Percentiles rank a stretch among this genome's conserved stretches.
phyloP scores from a whole-genome alignment of 78 protist species.

The Pirum gemmata region DNA sequence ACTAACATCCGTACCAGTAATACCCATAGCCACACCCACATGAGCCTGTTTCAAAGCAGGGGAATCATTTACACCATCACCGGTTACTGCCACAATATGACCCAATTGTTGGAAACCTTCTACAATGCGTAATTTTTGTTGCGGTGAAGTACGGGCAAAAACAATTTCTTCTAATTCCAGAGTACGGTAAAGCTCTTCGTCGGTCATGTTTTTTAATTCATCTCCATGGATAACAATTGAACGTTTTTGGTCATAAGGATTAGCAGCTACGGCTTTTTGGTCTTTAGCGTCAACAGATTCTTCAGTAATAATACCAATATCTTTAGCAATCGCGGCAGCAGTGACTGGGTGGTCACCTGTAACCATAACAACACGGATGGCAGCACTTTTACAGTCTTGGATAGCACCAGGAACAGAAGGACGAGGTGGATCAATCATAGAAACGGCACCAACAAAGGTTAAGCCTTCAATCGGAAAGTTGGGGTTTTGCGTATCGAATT shows the following conservation, averaged over 20 bases:
- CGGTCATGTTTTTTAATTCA: conserved; percentile 23
- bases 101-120: conserved; percentile 65
- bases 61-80: conserved; percentile 95
- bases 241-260: conserved; percentile 12
- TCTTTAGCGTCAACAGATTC: conserved; percentile 53
- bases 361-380: conserved; percentile 87
- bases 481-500: conserved; percentile 21
- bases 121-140: conserved; percentile 86
- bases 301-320: conserved; percentile 63
- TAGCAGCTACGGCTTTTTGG: conserved; percentile 37
- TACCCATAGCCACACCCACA: conserved; percentile 90
- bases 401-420: conserved; percentile 66
- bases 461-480: conserved; percentile 54
- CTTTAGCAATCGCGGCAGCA: conserved; percentile 85
- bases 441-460: conserved; percentile 75
- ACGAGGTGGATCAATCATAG: conserved; percentile 94
- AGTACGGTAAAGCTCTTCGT: conserved; percentile 10
- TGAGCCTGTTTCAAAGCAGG: conserved; percentile 91
- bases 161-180: conserved; percentile 66
- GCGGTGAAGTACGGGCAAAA: conserved; percentile 90
- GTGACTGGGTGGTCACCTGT: conserved; percentile 97
- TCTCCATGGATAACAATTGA: conserved; percentile 21
- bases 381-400: conserved; percentile 56
- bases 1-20: conserved; percentile 85
- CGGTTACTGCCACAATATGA: conserved; percentile 84